phyloP scores from a whole-genome alignment of 306 rosid species.

The Cicer chorassanicum region DNA sequence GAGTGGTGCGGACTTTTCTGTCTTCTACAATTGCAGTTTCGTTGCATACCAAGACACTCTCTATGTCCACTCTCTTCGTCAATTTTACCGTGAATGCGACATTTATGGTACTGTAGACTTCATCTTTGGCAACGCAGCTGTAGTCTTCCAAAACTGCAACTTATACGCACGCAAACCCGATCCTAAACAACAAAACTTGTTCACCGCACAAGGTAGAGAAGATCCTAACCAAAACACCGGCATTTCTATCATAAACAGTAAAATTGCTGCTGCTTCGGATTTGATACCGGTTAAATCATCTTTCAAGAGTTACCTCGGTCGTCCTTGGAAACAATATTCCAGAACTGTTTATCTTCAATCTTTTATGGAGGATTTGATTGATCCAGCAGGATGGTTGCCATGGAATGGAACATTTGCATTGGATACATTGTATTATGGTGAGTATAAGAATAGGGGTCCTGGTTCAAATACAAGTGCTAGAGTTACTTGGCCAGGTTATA shows the following conservation, averaged over 20 bases:
- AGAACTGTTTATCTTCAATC: conserved; percentile 68
- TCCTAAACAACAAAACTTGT: conserved; percentile 63
- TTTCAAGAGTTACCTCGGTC: conserved; percentile 70
- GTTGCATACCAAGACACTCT: conserved; percentile 93
- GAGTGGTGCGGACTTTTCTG: conserved; percentile 73
- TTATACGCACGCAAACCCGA: conserved; percentile 76
- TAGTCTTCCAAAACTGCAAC: conserved; percentile 77
- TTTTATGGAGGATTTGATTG: conserved; percentile 59
- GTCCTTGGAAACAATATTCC: conserved; percentile 84
- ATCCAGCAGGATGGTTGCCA: conserved; percentile 78
- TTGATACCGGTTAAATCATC: conserved; percentile 53
- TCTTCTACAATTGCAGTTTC: conserved; percentile 83
- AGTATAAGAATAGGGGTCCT: conserved; percentile 69
- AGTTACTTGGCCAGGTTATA: conserved; percentile 84
- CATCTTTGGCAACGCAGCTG: conserved; percentile 87
- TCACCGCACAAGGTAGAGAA: conserved; percentile 87
- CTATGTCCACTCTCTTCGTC: conserved; percentile 86
- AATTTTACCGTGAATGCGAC: conserved; percentile 87
- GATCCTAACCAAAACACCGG: conserved; percentile 94
- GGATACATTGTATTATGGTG: conserved; percentile 76
- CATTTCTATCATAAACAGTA: conserved; percentile 66
- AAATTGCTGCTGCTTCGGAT: conserved; percentile 71
- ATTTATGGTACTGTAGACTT: conserved; percentile 84
- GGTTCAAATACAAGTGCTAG: conserved; percentile 69
- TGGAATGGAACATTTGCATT: conserved; percentile 80